Evolutionary conservation across 2,329 filamentous ascomycete genomes (phyloP), one percentile per base, ranked within the genome.

Genomic region (Beauveria pseudobassiana): DNA sequence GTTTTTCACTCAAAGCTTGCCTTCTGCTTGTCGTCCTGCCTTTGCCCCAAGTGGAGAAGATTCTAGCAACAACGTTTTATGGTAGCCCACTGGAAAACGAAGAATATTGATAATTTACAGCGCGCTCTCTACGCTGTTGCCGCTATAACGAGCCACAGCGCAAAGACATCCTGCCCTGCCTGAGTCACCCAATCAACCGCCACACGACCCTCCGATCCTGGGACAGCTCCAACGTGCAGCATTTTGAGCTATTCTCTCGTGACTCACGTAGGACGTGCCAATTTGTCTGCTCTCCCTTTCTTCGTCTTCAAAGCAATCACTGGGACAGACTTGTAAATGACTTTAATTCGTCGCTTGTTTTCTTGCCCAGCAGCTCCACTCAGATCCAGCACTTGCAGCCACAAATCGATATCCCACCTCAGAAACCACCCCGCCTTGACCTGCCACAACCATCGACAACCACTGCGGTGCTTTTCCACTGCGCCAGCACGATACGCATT

Each of bases 401-500:
- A 53, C 51, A 53, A 50, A 24, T 51, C 43, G 56, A 59, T n/a
- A 60, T 18, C 49, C 50, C 58, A 20, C 58, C 50, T 24, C 40
- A 46, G 50, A 60, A 22, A 60, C 42, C 38, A 60, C 58, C 58
- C 58, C 58, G 58, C 58, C 58, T 53, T 53, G 20, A 46, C 40
- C 58, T 51, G 34, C 34, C 56, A 49, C 38, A 43, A 43, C 24
- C 49, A 46, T 38, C 40, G 28, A 46, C 49, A 48, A 52, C 42
- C 40, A 59, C 63, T 58, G 62, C 71, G 71, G 66, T 65, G 62
- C 65, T 68, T 75, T 64, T 66, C 69, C 61, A 69, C 66, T 62
- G 70, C 69, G 51, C 69, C 66, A 67, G 64, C 66, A 64, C 67
- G 71, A 65, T 62, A 69, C 64, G 70, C 70, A 55, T 71, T 67